Evolutionary conservation across 2,329 filamentous ascomycete genomes (phyloP).

Genomic region (Hypoxylon sp.): DNA sequence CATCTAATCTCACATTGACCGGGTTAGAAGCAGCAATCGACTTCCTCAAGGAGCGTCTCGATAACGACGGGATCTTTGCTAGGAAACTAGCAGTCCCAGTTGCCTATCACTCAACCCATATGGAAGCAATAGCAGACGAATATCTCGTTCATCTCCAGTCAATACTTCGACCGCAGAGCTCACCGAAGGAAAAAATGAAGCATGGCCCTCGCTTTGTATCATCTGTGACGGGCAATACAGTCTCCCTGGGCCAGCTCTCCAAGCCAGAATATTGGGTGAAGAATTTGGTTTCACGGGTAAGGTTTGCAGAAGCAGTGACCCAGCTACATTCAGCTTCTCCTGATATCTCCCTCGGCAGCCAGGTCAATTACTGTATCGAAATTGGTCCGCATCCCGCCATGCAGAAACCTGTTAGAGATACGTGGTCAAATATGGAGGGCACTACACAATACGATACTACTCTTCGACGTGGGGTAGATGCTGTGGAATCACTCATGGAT

Average conservation of each 20-base stretch:
- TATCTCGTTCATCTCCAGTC: conserved; percentile 3
- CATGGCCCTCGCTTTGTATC: conserved; percentile 5
- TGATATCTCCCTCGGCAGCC: background rate
- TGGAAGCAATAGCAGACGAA: conserved; percentile 8
- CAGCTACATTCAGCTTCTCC: background rate
- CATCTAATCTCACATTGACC: conserved; percentile 11
- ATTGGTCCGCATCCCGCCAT: conserved; percentile 27
- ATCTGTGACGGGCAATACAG: background rate
- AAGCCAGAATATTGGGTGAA: conserved; percentile 19
- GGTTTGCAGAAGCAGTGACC: conserved; percentile 19
- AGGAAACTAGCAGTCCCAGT: conserved; percentile 14
- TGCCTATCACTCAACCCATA: conserved; percentile 13
- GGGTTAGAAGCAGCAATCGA: conserved; percentile 13
- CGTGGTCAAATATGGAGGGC: background rate
- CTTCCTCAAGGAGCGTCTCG: background rate
- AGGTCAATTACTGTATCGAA: conserved; percentile 17
- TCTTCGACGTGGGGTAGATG: background rate
- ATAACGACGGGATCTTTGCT: conserved; percentile 7
- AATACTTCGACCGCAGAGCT: too few relatives aligned
- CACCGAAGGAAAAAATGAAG: background rate
- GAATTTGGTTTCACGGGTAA: conserved; percentile 14
- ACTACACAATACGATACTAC: background rate
- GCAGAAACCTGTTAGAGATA: conserved; percentile 20
- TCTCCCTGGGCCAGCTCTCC: background rate
- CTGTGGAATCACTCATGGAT: background rate